Percentiles rank a stretch among this genome's conserved stretches.
Conservation (phyloP, 2,329 filamentous ascomycete genomes). For the Shiraia bambusicola region DNA sequence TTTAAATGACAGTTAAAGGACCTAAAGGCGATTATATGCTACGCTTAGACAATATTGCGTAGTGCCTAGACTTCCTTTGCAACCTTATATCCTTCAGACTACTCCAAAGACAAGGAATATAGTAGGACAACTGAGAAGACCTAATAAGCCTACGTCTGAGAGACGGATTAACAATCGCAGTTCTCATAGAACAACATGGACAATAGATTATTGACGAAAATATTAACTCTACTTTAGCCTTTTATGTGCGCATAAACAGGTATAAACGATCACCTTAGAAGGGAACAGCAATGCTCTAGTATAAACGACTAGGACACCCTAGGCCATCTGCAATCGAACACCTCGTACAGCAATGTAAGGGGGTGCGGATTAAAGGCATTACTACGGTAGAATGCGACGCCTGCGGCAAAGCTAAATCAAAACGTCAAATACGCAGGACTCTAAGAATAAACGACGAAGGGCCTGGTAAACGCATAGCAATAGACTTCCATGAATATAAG, state of each 20-base stretch:
- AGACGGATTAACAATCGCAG: neutral
- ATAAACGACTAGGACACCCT: constrained; percentile 1
- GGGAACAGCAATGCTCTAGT: neutral
- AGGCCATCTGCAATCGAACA: neutral
- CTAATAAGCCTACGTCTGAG: neutral
- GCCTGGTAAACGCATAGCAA: neutral
- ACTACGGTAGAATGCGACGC: neutral
- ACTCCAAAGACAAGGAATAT: constrained; percentile 1
- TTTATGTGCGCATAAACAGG: too few relatives aligned
- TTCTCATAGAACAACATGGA: neutral
- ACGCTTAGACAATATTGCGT: too few relatives aligned
- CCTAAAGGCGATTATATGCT: too few relatives aligned
- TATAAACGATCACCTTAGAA: neutral
- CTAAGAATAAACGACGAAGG: too few relatives aligned
- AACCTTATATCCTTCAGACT: too few relatives aligned
- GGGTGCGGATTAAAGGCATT: constrained; percentile 1
- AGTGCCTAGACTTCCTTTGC: too few relatives aligned
- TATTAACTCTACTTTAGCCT: too few relatives aligned
- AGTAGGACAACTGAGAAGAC: constrained; percentile 1
- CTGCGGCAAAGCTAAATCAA: neutral
- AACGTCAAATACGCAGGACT: neutral
- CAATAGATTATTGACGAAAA: neutral
- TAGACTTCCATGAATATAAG: neutral
- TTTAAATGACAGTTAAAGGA: neutral
- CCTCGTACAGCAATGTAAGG: neutral